phyloP scores from a whole-genome alignment of 2,329 filamentous ascomycete genomes.

The Cercospora brassicicola region DNA sequence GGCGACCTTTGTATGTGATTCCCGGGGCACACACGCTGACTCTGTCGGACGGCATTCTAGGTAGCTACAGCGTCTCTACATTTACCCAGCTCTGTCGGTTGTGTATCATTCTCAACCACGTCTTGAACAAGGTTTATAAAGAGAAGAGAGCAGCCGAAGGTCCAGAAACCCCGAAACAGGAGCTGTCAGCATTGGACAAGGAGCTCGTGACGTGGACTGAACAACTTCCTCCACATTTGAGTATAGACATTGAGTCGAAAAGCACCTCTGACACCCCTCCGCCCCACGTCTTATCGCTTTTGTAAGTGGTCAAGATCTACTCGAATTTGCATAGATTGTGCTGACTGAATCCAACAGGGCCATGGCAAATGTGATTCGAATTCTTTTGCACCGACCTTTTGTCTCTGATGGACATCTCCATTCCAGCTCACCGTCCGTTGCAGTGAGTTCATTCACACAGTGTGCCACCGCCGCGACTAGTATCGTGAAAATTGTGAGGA shows the following conservation, averaged over 20 bases:
- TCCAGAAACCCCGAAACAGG: conserved; percentile 6
- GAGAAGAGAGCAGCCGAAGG: conserved; percentile 10
- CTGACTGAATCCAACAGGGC: conserved; percentile 23
- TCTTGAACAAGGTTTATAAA: conserved; percentile 18
- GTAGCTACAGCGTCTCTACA: conserved; percentile 20
- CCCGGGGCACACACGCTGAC: neutral
- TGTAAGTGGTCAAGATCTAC: conserved; percentile 14
- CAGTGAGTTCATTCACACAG: conserved; percentile 47
- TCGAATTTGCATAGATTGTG: neutral
- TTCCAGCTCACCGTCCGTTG: conserved; percentile 42
- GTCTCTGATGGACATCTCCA: conserved; percentile 54
- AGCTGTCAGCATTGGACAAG: conserved; percentile 11
- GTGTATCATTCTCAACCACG: conserved; percentile 17
- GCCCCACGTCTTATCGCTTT: conserved; percentile 17
- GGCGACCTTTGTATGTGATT: neutral
- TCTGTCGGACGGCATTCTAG: neutral
- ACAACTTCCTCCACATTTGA: conserved; percentile 13
- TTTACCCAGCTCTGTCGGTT: conserved; percentile 17
- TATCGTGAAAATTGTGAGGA: conserved; percentile 48
- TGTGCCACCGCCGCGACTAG: conserved; percentile 51
- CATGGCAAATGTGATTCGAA: conserved; percentile 54
- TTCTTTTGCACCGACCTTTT: conserved; percentile 57
- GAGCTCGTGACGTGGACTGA: conserved; percentile 13
- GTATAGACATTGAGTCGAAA: conserved; percentile 10
- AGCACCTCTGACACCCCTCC: conserved; percentile 6